A percentile compares a stretch with the other conserved stretches of the same genome.
These are phyloP conservation scores for Lachnellula arida DNA, from an alignment of 2,329 filamentous ascomycete genomes.

Conservation along the genomic window DNA sequence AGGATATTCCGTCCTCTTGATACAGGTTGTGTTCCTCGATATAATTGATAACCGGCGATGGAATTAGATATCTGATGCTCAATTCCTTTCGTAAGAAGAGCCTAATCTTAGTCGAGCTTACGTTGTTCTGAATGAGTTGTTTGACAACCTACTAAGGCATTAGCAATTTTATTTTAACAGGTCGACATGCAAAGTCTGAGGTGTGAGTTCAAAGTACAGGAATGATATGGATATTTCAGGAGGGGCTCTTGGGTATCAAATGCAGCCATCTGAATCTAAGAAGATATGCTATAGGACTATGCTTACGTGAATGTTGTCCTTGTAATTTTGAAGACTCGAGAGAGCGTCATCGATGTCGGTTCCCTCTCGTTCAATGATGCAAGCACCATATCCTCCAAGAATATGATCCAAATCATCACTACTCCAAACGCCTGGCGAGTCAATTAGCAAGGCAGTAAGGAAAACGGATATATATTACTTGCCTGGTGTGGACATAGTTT, in stretches of 20 bases:
- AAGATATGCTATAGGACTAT: too few relatives aligned
- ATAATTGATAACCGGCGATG: conserved; percentile 69
- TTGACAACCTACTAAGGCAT: conserved; percentile 43
- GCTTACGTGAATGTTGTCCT: conserved; percentile 78
- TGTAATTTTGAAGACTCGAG: conserved; percentile 48
- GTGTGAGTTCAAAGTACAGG: too few relatives aligned
- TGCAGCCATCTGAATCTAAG: too few relatives aligned
- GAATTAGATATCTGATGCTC: conserved; percentile 74
- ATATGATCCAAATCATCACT: conserved; percentile 83
- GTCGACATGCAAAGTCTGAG: too few relatives aligned
- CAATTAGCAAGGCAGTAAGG: conserved; percentile 3
- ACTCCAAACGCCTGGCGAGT: conserved; percentile 69
- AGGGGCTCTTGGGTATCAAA: too few relatives aligned
- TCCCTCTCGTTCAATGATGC: conserved; percentile 77
- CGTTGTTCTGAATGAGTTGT: conserved; percentile 81
- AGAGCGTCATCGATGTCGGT: conserved; percentile 50
- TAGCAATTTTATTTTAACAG: too few relatives aligned
- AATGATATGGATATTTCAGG: too few relatives aligned
- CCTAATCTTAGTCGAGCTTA: conserved; percentile 78
- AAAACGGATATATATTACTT: too few relatives aligned
- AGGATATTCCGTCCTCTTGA: conserved; percentile 39
- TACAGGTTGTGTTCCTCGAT: conserved; percentile 66
- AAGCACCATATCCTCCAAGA: conserved; percentile 37
- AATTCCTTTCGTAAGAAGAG: conserved; percentile 74
- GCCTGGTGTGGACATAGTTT: too few relatives aligned